Percentiles rank a stretch among this genome's conserved stretches.
Evolutionary conservation across 441 rosid genomes (phyloP).

Genomic region (Eutrema salsugineum): DNA sequence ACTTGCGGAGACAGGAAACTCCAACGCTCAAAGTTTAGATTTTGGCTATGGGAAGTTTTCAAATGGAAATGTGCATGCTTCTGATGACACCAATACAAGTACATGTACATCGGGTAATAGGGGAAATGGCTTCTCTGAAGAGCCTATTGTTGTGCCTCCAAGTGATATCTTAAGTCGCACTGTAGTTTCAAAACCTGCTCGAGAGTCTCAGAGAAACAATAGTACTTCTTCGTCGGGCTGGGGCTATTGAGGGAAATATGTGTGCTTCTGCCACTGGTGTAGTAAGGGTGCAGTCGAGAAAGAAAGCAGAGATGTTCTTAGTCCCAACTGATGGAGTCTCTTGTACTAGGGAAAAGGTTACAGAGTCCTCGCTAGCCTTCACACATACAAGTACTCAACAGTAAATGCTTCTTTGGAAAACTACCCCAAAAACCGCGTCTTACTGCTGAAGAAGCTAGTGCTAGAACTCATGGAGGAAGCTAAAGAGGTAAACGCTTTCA

Average conservation of each 20-base stretch:
- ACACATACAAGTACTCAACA: constrained; percentile 99
- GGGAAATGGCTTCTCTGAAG: constrained; percentile 26
- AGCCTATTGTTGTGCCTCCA: constrained; percentile 27
- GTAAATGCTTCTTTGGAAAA: constrained; percentile 99
- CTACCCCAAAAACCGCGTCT: constrained; percentile 86
- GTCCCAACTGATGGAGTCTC: constrained; percentile 98
- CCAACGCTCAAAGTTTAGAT: constrained; percentile 41
- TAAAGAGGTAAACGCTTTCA: constrained; percentile 61
- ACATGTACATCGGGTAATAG: constrained; percentile 27
- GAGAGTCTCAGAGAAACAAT: constrained; percentile 33
- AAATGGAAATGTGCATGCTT: constrained; percentile 34
- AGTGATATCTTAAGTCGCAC: constrained; percentile 33
- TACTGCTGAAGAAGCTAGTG: constrained; percentile 89
- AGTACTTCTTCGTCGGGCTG: constrained; percentile 37
- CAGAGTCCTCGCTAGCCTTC: constrained; percentile 94
- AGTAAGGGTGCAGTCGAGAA: constrained; percentile 94
- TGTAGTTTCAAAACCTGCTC: constrained; percentile 30
- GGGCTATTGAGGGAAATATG: constrained; percentile 76
- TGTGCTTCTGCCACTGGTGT: constrained; percentile 98
- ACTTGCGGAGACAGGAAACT: constrained; percentile 34
- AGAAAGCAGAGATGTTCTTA: constrained; percentile 96
- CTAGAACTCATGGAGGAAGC: constrained; percentile 94
- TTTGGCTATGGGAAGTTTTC: constrained; percentile 32
- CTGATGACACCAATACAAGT: constrained; percentile 31
- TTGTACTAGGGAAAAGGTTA: constrained; percentile 92